Evolutionary conservation across 257 asterid species (phyloP), one percentile per base, ranked within the genome.

Genomic region (Fraxinus pennsylvanica): DNA sequence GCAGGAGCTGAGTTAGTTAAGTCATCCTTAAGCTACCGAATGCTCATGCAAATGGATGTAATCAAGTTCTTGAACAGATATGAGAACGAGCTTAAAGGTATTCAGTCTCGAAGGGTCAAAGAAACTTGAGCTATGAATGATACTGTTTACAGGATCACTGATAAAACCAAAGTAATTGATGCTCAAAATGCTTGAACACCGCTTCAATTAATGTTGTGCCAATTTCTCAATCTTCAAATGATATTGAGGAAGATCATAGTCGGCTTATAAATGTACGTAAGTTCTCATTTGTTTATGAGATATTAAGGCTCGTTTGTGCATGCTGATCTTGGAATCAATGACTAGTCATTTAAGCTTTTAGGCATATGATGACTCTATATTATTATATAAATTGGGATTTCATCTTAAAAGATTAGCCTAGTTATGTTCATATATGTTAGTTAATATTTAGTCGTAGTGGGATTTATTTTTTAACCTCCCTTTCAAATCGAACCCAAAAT

Each of bases 21-120:
- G 22, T 89, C 93, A 0, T 94, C 99, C 7, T 86, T 93, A 1
- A 80, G 96, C 86, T 93, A 93, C 29, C 89, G 89, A 5, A 93
- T 95, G 99, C 79, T 91, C 3, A 92, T 98, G 0, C 98, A 95
- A 61, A 90, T 88, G 97, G 99, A 95, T 84, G 73, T 93, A 29
- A 36, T 91, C 68, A 86, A 82, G 88, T 86, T 88, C 91, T 77
- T 91, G 81, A 90, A 87, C 45, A 75, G 72, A 1, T 87, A 89
- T 7, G 86, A 85, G 39, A 12, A 77, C 33, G 92, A 92, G 86
- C 89, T 95, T 0, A 68, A 78, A 43, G 85, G 83, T 13, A 59
- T 89, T 13, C 81, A 89, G 32, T 75, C 81, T 1, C 87, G 79
- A 32, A 81, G 81, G 0, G 79, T 89, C 0, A 71, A 36, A 43